Base-by-base conservation (phyloP, 2,329 filamentous ascomycete genomes). In the Penicillium brasilianum region DNA sequence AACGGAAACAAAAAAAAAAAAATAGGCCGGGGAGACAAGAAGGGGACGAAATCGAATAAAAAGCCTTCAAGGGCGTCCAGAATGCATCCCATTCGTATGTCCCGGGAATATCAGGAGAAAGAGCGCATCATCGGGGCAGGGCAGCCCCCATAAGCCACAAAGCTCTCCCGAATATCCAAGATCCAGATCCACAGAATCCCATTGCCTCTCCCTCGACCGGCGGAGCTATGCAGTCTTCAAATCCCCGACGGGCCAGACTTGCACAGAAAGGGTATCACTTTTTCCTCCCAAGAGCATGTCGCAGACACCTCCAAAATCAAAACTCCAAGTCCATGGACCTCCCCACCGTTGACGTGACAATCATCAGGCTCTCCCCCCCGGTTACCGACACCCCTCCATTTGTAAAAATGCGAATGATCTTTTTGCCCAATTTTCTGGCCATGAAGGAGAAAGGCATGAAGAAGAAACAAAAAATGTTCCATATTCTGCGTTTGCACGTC, bases 261-360 rank as follows among this genome's bases (percentile, higher is more conserved):
- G 70, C 72, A 72, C 72, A 73, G 69, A 72, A 74, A 76, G 76
- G 76, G 76, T 78, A 78, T 78, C 76, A 78, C 72, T 77, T 77
- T 77, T 76, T 74, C 71, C 72, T 76, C 70, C 72, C 70, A 70
- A 73, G 73, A 74, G 72, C 65, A 54, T 76, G 72, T 75, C 71
- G 71, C 71, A 76, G 71, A 75, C 74, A 76, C 68, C 74, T 75
- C 72, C 66, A 71, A 67, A 65, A 67, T 65, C 55, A 65, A 65
- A 74, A 76, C 72, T 76, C 74, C 74, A 76, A 69, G 68, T 64
- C 25, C 69, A 74, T 73, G 70, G 39, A 69, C 66, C 46, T 25
- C 25, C 41, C 46, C 30, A 50, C 46, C 46, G 4, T 30, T 50
- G 46, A 50, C 28, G 46, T 50, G n/a, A 50, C 46, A 34, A 32